Conservation (phyloP, 2,329 filamentous ascomycete species). For the Alternaria sp. region DNA sequence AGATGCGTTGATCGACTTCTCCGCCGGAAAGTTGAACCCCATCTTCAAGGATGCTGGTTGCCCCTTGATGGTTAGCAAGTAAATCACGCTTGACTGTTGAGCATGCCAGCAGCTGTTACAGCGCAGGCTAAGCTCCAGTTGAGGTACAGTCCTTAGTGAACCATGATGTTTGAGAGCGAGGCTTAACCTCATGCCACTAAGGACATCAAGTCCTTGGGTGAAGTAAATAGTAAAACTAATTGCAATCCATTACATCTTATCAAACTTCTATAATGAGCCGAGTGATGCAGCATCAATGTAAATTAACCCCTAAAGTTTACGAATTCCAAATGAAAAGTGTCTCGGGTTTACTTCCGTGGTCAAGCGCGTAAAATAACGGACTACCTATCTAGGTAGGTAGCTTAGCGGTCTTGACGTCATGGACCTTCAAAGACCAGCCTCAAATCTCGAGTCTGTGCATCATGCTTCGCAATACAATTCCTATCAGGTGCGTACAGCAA, state of each 20-base stretch:
- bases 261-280: neutral
- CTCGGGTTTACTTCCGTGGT: neutral
- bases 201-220: neutral
- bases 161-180: neutral
- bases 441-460: neutral
- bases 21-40: constrained; percentile 27
- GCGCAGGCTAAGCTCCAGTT: neutral
- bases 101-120: neutral
- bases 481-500: neutral
- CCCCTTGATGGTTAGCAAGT: constrained; percentile 11
- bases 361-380: neutral
- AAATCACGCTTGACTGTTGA: neutral
- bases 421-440: neutral
- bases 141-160: neutral
- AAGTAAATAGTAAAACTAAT: neutral
- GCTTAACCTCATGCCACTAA: neutral
- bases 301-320: neutral
- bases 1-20: constrained; percentile 19
- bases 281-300: neutral
- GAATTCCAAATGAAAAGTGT: neutral
- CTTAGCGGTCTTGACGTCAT: neutral
- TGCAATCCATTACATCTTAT: neutral
- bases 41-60: constrained; percentile 51
- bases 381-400: neutral
- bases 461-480: neutral